A percentile compares a stretch with the other conserved stretches of the same genome.
phyloP scores from a whole-genome alignment of 352 stramenopile species.

The Globisporangium abappressorium region DNA sequence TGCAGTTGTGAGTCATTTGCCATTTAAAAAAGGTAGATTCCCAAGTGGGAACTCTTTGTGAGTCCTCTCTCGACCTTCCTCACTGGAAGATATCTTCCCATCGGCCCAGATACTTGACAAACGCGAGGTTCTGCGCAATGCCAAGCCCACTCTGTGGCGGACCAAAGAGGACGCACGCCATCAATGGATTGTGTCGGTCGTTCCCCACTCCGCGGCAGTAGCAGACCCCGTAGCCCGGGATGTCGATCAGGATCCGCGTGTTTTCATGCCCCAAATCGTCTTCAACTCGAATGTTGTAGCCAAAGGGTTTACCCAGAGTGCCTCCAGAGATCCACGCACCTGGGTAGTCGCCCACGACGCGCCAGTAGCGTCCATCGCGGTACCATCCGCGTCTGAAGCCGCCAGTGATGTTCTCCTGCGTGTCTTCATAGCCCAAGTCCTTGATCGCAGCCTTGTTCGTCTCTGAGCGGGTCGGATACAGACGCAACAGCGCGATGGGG shows the following conservation, averaged over 20 bases:
- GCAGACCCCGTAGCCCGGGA: conserved; percentile 4
- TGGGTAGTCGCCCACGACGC: background rate
- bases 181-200: background rate
- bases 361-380: conserved; percentile 7
- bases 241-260: conserved; percentile 6
- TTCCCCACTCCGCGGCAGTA: conserved; percentile 7
- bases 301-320: background rate
- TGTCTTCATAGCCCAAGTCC: conserved; percentile 1
- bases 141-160: background rate
- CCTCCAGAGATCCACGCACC: background rate
- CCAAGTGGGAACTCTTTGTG: background rate
- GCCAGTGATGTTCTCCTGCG: background rate
- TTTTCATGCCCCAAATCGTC: background rate
- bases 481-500: background rate
- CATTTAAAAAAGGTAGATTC: background rate
- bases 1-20: too few relatives aligned
- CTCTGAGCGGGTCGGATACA: background rate
- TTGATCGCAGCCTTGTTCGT: background rate
- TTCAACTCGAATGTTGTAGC: background rate
- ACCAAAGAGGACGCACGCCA: conserved; percentile 7
- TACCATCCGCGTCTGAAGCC: conserved; percentile 8
- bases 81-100: conserved; percentile 8
- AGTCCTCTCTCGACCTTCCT: too few relatives aligned
- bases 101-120: background rate
- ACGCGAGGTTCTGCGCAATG: background rate